Evolutionary conservation across 1,284 basidiomycete genomes (phyloP).

Genomic region (Boletus sp.): DNA sequence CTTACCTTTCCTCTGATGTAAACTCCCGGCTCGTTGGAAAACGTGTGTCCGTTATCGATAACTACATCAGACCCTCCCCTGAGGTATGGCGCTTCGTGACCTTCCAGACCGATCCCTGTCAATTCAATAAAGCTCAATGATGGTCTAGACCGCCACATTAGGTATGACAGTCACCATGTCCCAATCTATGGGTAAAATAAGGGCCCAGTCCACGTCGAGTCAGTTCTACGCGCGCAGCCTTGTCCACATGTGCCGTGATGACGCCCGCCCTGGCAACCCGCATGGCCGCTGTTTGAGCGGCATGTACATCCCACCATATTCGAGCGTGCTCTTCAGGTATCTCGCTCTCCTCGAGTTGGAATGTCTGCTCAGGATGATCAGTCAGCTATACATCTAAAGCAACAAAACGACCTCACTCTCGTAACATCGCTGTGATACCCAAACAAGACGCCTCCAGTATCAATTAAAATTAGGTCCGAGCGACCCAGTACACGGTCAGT

Average conservation of each 20-base stretch:
- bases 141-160: conserved; percentile 10
- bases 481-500: conserved; percentile 61
- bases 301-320: conserved; percentile 71
- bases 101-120: conserved; percentile 80
- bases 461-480: conserved; percentile 77
- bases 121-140: conserved; percentile 18
- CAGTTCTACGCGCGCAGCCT: conserved; percentile 64
- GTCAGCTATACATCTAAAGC: background rate
- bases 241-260: conserved; percentile 63
- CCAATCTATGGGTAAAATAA: conserved; percentile 83
- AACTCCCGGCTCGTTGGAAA: conserved; percentile 84
- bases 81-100: conserved; percentile 82
- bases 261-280: conserved; percentile 51
- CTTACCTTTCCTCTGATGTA: conserved; percentile 76
- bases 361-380: conserved; percentile 53
- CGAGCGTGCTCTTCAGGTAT: conserved; percentile 58
- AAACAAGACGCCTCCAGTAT: conserved; percentile 71
- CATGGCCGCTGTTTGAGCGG: conserved; percentile 66
- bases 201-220: conserved; percentile 48
- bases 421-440: conserved; percentile 82
- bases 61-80: conserved; percentile 64
- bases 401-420: conserved; percentile 50
- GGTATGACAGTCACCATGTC: conserved; percentile 58
- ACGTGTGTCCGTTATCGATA: conserved; percentile 69
- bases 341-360: conserved; percentile 60